phyloP scores from a whole-genome alignment of 495 filamentous ascomycete genomes.

The Elaphomyces granulatus region DNA sequence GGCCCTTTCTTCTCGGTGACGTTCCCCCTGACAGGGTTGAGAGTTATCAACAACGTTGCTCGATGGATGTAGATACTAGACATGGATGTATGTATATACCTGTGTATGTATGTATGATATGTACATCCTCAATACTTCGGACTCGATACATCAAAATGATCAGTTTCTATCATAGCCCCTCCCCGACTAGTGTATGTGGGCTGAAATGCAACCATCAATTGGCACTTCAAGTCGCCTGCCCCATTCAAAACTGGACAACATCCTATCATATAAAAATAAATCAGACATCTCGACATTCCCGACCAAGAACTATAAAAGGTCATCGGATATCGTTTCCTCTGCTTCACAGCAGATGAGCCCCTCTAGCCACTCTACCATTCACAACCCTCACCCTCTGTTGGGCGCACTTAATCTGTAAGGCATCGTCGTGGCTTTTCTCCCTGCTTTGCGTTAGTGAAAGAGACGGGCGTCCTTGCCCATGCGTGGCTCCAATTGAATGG shows the following conservation, averaged over 20 bases:
- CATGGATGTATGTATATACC: neutral
- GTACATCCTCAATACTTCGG: neutral
- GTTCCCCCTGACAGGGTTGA: too few species aligned
- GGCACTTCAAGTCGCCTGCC: neutral
- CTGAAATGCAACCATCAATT: neutral
- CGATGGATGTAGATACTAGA: neutral
- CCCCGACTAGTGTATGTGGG: neutral
- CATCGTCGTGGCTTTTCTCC: neutral
- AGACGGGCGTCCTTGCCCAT: too few species aligned
- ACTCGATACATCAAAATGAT: neutral
- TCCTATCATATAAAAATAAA: too few species aligned
- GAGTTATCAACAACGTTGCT: too few species aligned
- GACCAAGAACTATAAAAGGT: too few species aligned
- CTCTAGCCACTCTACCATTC: neutral
- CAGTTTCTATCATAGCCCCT: neutral
- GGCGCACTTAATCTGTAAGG: neutral
- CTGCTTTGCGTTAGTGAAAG: constrained; percentile 4
- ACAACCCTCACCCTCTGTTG: neutral
- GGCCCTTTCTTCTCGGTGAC: too few species aligned
- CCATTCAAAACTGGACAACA: too few species aligned
- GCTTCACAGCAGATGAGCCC: too few species aligned
- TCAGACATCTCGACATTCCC: too few species aligned
- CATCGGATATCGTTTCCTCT: neutral
- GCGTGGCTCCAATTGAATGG: constrained; percentile 9
- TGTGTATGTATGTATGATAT: neutral